These are phyloP conservation scores for Exophiala calicioides DNA, from an alignment of 2,329 filamentous ascomycete species.

Conservation along the genomic window DNA sequence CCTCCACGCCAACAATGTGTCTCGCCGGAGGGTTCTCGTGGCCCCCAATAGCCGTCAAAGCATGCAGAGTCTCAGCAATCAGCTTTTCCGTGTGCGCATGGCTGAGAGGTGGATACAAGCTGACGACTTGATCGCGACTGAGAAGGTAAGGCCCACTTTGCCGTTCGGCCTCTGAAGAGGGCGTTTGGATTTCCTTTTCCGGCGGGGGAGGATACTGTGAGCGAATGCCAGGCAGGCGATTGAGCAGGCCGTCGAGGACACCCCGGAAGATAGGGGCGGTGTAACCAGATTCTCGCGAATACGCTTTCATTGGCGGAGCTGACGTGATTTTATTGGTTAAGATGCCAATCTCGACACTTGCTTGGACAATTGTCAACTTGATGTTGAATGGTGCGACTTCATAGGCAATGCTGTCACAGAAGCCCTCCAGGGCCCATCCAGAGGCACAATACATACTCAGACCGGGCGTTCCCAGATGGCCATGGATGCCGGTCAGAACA, in stretches of 20 bases:
- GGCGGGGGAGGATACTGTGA: conserved; percentile 36
- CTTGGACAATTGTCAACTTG: conserved; percentile 93
- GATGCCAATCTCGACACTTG: conserved; percentile 86
- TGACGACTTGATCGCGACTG: conserved; percentile 51
- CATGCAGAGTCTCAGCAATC: conserved; percentile 86
- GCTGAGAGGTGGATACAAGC: conserved; percentile 73
- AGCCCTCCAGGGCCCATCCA: conserved; percentile 93
- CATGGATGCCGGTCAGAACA: conserved; percentile 83
- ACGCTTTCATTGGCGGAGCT: conserved; percentile 72
- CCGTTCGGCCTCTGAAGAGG: conserved; percentile 29
- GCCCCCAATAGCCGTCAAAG: conserved; percentile 85
- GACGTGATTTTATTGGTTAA: conserved; percentile 85
- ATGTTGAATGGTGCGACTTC: conserved; percentile 97
- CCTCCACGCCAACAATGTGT: conserved; percentile 91
- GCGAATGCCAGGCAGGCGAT: conserved; percentile 68
- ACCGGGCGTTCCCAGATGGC: conserved; percentile 88
- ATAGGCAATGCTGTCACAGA: conserved; percentile 91
- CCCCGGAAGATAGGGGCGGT: conserved; percentile 79
- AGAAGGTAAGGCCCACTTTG: conserved; percentile 30
- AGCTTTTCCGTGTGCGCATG: conserved; percentile 68
- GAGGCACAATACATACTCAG: conserved; percentile 89
- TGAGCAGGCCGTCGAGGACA: conserved; percentile 77
- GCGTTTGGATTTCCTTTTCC: conserved; percentile 26
- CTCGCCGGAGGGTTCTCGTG: conserved; percentile 93
- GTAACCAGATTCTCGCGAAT: conserved; percentile 64